Percentiles rank a stretch among this genome's conserved stretches.
phyloP scores from a whole-genome alignment of 78 protist genomes.

The Blattamonas nauphoetae region DNA sequence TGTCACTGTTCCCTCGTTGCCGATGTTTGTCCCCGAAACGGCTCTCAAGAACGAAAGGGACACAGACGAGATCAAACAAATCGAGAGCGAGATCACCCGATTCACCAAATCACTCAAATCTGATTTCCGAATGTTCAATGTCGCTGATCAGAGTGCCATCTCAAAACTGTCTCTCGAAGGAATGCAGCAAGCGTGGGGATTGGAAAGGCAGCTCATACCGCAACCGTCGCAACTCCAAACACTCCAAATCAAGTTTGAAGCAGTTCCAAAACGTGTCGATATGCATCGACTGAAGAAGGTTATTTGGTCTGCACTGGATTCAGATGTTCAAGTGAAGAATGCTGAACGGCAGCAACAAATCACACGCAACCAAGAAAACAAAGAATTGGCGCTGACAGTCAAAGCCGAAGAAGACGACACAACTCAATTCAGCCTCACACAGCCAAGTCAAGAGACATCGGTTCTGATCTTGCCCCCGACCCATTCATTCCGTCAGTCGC shows the following conservation, averaged over 20 bases:
- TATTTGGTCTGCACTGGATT: background rate
- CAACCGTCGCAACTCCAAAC: background rate
- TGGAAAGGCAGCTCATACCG: background rate
- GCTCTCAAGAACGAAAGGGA: too few species aligned
- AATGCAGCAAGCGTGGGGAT: too few species aligned
- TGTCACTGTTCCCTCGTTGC: too few species aligned
- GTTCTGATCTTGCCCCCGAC: background rate
- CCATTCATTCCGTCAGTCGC: background rate
- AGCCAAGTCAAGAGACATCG: too few species aligned
- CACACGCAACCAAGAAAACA: background rate
- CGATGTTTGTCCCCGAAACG: too few species aligned
- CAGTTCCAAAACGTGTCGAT: background rate
- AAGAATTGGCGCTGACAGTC: background rate
- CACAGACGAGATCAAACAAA: too few species aligned
- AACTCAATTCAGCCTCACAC: background rate
- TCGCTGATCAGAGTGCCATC: too few species aligned
- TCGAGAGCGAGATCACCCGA: too few species aligned
- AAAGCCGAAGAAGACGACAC: background rate
- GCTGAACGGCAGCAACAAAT: background rate
- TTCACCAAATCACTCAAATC: too few species aligned
- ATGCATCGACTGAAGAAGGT: slow-evolving; percentile 3
- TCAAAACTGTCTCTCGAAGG: too few species aligned
- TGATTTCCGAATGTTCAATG: too few species aligned
- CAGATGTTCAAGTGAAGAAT: background rate
- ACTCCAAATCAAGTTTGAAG: background rate